Base-by-base conservation (phyloP, 805 yeast species). In the Cyberlindnera subsufficiens region DNA sequence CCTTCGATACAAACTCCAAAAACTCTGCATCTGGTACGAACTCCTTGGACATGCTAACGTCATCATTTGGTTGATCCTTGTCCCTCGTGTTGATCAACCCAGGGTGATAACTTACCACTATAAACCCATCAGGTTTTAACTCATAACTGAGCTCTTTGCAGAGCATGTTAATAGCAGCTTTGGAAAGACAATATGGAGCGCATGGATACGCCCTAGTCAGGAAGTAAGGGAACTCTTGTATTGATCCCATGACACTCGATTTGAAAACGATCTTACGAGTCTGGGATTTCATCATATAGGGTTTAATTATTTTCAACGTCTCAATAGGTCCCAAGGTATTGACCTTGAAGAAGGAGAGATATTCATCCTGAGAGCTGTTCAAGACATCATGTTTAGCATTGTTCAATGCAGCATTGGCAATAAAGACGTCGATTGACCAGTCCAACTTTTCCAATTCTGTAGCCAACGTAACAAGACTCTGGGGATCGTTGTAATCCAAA, bases 321-420 rank as follows among this genome's bases (percentile, higher is more conserved):
- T 58, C 54, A n/a, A 65, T 44, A 10, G 69, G 61, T 1, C 68
- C 71, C 11, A 63, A 14, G 7, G 65, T 47, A 43, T 67, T 67
- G 9, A 54, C 43, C 36, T 46, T 50, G 32, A 54, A 52, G 45
- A 51, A 59, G 2, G 38, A 30, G 4, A 43, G 27, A 39, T 42
- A 59, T 22, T 45, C 52, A 16, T 56, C 55, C 3, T 45, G 42
- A 4, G 54, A 35, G 1, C 61, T 45, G 4, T 52, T 49, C 16
- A 54, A 31, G 0, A 58, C 57, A 5, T 44, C 44, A 10, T 32
- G 20, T 36, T 36, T 47, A 1, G 59, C 53, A 9, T 44, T 51
- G 45, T 52, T 53, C 19, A 53, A 34, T 9, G 65, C 70, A 8
- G 68, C 67, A 47, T 66, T 67, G 19, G 63, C 55, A 35, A 67